Evolutionary conservation across 2,329 filamentous ascomycete genomes (phyloP), one percentile per base, ranked within the genome.

Genomic region (Talaromyces sp.): DNA sequence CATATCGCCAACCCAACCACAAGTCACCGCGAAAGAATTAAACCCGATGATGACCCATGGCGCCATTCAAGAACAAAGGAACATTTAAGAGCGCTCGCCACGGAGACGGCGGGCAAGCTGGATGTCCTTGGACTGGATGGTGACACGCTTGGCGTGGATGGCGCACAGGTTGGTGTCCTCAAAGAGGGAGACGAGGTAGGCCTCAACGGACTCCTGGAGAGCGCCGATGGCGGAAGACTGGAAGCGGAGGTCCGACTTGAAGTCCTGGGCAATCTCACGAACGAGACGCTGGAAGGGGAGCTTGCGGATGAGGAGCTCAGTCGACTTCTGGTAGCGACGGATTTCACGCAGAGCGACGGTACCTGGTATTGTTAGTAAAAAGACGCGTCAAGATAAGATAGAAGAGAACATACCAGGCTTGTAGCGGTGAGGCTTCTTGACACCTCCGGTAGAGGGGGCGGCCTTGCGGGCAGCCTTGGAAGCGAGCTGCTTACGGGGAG

Each of bases 391-490:
- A 26, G 26, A 26, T 26, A 2, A 8, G 3, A n/a, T 29, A 12
- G 17, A 50, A 43, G 24, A 1, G 29, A 59, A 70, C 76, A 67
- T 79, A 82, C 89, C 89, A 75, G 90, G 90, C 89, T 92, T 92
- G 79, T 92, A 85, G 65, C 90, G 85, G 83, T 92, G 90, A 80
- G 90, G 90, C 89, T 94, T 94, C 90, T 94, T 94, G 86, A 93
- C 90, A 88, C 90, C 90, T 74, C 93, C 94, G 78, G 94, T 97
- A 65, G 92, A 96, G 71, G 94, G 94, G 64, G 94, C 93, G 72
- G 89, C 92, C 88, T 99, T 99, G 84, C 94, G 92, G 74, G 94
- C 93, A 69, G 93, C 94, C 90, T 97, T 97, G 85, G 92, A 96
- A 72, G 93, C 93, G 75, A 97, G 92, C 87, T 97, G 92, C 91